These are phyloP conservation scores for Paramecium bursaria DNA, from an alignment of 73 alveolate genomes.

Conservation along the genomic window DNA sequence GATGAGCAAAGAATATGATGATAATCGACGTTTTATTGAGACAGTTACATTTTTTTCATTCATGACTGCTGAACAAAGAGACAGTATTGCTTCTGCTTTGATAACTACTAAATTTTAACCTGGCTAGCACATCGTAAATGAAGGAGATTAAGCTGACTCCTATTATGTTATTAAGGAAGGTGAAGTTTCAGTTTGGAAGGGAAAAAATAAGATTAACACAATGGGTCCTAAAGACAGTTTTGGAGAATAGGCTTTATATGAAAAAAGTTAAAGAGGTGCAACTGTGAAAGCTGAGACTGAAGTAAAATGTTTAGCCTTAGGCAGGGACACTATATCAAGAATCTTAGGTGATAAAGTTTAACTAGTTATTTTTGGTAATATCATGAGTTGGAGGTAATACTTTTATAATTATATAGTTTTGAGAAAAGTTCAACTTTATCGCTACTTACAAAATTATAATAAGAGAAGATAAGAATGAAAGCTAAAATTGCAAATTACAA, in stretches of 20 bases:
- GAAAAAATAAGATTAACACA: slow-evolving; percentile 77
- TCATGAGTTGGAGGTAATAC: slow-evolving; percentile 71
- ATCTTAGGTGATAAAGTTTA: slow-evolving; percentile 65
- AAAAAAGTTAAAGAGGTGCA: slow-evolving; percentile 69
- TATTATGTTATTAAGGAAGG: slow-evolving; percentile 85
- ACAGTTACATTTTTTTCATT: slow-evolving; percentile 45
- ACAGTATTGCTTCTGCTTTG: slow-evolving; percentile 57
- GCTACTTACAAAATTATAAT: slow-evolving; percentile 42
- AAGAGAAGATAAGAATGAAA: slow-evolving; percentile 34
- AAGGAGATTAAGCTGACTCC: slow-evolving; percentile 87
- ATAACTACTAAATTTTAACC: slow-evolving; percentile 72
- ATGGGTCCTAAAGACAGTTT: slow-evolving; percentile 85
- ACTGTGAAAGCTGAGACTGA: slow-evolving; percentile 69
- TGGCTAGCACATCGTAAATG: slow-evolving; percentile 77
- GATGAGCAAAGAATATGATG: slow-evolving; percentile 53
- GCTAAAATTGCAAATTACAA: slow-evolving; percentile 16
- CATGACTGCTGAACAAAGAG: slow-evolving; percentile 53
- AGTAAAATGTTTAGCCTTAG: slow-evolving; percentile 67
- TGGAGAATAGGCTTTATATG: slow-evolving; percentile 81
- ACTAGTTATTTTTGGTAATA: slow-evolving; percentile 58
- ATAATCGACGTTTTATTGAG: slow-evolving; percentile 59
- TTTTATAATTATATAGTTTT: no score
- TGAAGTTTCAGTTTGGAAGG: slow-evolving; percentile 78
- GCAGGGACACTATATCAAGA: slow-evolving; percentile 63
- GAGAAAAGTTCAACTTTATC: slow-evolving; percentile 47